Evolutionary conservation across 495 filamentous ascomycete genomes (phyloP).

Genomic region (Chaetomidium leptoderma): DNA sequence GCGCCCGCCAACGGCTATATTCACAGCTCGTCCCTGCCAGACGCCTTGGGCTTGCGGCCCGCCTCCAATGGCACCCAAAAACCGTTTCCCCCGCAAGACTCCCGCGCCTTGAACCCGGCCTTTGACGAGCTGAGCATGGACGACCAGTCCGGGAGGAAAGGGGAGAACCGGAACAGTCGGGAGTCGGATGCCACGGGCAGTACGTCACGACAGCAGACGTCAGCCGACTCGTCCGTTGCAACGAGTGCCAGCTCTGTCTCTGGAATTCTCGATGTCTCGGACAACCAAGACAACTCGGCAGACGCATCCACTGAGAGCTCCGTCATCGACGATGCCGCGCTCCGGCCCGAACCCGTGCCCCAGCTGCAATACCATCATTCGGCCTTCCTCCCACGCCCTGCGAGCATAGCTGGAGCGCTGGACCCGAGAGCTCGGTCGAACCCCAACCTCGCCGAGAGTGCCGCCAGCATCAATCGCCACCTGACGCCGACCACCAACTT

Average conservation of each 20-base stretch:
- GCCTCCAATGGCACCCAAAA: conserved; percentile 12
- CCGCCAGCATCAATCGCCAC: conserved; percentile 50
- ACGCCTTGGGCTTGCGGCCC: conserved; percentile 6
- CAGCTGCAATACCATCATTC: conserved; percentile 56
- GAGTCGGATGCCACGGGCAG: conserved; percentile 47
- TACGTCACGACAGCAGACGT: conserved; percentile 41
- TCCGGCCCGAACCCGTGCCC: conserved; percentile 42
- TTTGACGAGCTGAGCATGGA: conserved; percentile 33
- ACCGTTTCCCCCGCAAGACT: conserved; percentile 13
- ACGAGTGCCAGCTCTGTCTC: conserved; percentile 50
- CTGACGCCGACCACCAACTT: conserved; percentile 52
- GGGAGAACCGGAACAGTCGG: conserved; percentile 42
- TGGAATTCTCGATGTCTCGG: conserved; percentile 41
- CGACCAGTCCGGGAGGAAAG: conserved; percentile 30
- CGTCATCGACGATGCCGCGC: conserved; percentile 35
- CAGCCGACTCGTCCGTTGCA: conserved; percentile 43
- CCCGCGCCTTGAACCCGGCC: conserved; percentile 25
- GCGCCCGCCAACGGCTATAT: conserved; percentile 2
- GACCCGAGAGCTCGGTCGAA: conserved; percentile 42
- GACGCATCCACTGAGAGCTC: conserved; percentile 43
- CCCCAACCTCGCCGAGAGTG: conserved; percentile 42
- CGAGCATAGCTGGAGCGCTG: conserved; percentile 35
- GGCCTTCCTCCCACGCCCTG: conserved; percentile 37
- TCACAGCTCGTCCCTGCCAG: conserved; percentile 6
- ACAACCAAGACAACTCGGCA: conserved; percentile 37